Base-by-base conservation (phyloP, 306 rosid species). In the Mucuna pruriens region DNA sequence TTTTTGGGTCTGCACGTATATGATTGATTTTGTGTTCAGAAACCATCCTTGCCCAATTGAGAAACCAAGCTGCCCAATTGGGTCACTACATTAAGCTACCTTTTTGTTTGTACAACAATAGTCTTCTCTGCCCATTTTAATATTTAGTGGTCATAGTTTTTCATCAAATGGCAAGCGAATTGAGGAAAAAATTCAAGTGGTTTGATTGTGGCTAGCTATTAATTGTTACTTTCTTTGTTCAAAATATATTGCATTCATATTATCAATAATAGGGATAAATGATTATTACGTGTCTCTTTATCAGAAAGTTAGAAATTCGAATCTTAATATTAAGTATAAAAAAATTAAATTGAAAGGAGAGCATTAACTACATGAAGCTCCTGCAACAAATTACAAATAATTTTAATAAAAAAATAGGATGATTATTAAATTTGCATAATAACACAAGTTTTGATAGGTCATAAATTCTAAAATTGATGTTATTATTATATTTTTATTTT, bases 141-240 rank as follows among this genome's bases (percentile, higher is more conserved):
- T n/a, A n/a, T n/a, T n/a, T n/a, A 10, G 9, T 13, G 31, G 36
- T 72, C 79, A 72, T 61, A 25, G 70, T 45, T 70, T 40, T 44
- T 79, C 72, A 76, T 80, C 22, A 44, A 66, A 71, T 51, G 70
- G 79, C 58, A 71, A 75, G 79, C 85, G 75, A 70, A 66, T 67
- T 9, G 40, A 6, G 65, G 4, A 23, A 20, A 5, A 19, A 7
- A 52, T 2, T n/a, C 25, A 52, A 19, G 0, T n/a, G 11, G 25
- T 5, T n/a, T 52, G 20, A 48, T 16, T 16, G 54, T 16, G 54
- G 54, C 2, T 48, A n/a, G n/a, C n/a, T n/a, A n/a, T n/a, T n/a
- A 48, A 45, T 3, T 45, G 13, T 45, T 45, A 45, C 51, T 45
- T 17, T 45, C 51, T 12, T 45, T 45, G 51, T 13, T 45, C 17